Conservation (phyloP, 441 rosid species). For the Adansonia rubrostipa region DNA sequence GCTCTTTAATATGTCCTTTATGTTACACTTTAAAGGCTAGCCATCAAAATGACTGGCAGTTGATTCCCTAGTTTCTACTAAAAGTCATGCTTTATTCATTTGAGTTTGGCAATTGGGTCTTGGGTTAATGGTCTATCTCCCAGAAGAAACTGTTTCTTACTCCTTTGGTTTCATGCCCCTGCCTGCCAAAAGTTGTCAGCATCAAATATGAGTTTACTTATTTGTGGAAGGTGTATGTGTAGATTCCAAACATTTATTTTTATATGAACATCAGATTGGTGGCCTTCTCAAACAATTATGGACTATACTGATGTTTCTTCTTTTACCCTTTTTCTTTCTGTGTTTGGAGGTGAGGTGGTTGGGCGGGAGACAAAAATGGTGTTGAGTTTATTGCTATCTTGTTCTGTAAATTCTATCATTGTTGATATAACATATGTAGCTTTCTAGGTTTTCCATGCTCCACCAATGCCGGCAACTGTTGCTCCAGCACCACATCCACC, state of each 20-base stretch:
- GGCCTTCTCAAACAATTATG: slow-evolving; percentile 2
- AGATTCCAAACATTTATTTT: neutral
- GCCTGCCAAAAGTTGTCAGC: neutral
- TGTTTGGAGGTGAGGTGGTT: neutral
- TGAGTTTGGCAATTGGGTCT: neutral
- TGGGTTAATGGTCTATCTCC: neutral
- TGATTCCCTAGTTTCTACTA: neutral
- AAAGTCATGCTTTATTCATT: slow-evolving; percentile 3
- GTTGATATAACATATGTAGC: slow-evolving; percentile 1
- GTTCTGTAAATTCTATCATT: neutral
- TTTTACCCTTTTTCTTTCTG: neutral
- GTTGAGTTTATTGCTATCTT: neutral
- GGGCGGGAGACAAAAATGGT: neutral
- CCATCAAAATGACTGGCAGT: neutral
- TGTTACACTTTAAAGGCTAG: neutral
- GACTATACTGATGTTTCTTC: neutral
- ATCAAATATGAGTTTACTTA: neutral
- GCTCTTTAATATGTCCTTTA: neutral
- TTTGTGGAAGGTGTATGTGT: slow-evolving; percentile 15
- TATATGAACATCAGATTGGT: neutral
- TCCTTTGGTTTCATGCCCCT: slow-evolving; percentile 1
- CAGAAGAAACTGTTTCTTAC: neutral
- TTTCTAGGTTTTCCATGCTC: slow-evolving; percentile 87
- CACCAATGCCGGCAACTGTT: slow-evolving; percentile 70
- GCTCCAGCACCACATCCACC: slow-evolving; percentile 90